phyloP scores from a whole-genome alignment of 805 yeast species.

The Torulaspora quercuum region DNA sequence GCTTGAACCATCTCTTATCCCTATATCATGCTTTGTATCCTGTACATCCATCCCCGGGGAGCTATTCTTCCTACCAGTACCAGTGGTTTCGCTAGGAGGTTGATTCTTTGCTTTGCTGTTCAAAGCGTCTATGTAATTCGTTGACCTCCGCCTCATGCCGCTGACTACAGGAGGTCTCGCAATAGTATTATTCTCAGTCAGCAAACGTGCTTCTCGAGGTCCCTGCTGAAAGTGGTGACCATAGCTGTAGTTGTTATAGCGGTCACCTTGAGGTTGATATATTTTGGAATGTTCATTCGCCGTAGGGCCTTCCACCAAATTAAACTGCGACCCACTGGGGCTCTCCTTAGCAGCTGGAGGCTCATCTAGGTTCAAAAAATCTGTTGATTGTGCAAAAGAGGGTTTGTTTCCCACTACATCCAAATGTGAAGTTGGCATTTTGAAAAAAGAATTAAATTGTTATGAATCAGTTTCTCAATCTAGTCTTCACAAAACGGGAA shows the following conservation, averaged over 20 bases:
- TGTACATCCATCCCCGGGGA: conserved; percentile 5
- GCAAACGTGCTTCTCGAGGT: conserved; percentile 3
- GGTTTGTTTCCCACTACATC: conserved; percentile 6
- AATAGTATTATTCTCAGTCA: not conserved
- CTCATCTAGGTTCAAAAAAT: conserved; percentile 23
- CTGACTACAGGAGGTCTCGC: conserved; percentile 6
- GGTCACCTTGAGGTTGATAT: not conserved
- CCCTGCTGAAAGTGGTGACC: conserved; percentile 7
- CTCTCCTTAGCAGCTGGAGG: conserved; percentile 26
- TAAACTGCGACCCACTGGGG: conserved; percentile 14
- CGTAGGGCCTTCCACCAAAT: conserved; percentile 1
- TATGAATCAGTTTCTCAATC: too few relatives aligned
- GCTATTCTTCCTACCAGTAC: conserved; percentile 5
- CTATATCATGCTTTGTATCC: conserved; percentile 7
- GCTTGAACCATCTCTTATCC: conserved; percentile 8
- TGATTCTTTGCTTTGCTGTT: conserved; percentile 8
- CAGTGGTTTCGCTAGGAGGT: conserved; percentile 1
- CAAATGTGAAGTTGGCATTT: conserved; percentile 9
- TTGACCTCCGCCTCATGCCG: conserved; percentile 17
- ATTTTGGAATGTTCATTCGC: not conserved
- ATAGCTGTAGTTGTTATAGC: conserved; percentile 3
- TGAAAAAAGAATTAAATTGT: not conserved
- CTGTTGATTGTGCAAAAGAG: conserved; percentile 14
- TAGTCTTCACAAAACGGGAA: too few relatives aligned
- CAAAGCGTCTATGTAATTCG: conserved; percentile 24